Evolutionary conservation across 768 basidiomycete species (phyloP).

Genomic region (Tubosaeta sp.): DNA sequence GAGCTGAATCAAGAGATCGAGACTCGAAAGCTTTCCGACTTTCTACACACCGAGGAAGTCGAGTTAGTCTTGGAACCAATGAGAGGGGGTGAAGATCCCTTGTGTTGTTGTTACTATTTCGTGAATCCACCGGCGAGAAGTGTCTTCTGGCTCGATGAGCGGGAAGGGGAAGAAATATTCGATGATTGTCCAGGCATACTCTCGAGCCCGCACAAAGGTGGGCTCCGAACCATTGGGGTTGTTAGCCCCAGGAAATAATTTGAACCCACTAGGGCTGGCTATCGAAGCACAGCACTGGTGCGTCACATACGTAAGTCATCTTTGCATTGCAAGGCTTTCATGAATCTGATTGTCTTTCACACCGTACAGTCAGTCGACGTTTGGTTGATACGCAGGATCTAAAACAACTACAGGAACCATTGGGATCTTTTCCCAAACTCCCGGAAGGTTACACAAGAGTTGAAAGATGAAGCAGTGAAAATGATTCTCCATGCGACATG

Average conservation of each 20-base stretch:
- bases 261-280: slow-evolving; percentile 25
- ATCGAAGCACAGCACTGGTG: slow-evolving; percentile 39
- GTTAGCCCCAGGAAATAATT: not conserved
- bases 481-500: slow-evolving; percentile 26
- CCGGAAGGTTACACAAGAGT: slow-evolving; percentile 21
- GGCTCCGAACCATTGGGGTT: not conserved
- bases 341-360: slow-evolving; percentile 3
- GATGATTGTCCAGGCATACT: slow-evolving; percentile 18
- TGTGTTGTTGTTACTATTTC: slow-evolving; percentile 45
- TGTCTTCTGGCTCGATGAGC: slow-evolving; percentile 53
- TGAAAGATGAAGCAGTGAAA: slow-evolving; percentile 25
- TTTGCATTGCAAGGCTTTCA: not conserved
- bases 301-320: slow-evolving; percentile 6
- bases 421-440: slow-evolving; percentile 31
- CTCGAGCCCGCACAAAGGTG: slow-evolving; percentile 25
- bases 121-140: slow-evolving; percentile 42
- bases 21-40: slow-evolving; percentile 10
- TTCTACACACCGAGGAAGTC: slow-evolving; percentile 28
- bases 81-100: slow-evolving; percentile 8
- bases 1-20: slow-evolving; percentile 19
- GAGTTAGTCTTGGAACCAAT: slow-evolving; percentile 47
- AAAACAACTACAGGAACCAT: slow-evolving; percentile 28
- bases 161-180: slow-evolving; percentile 32
- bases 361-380: not conserved
- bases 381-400: not conserved